Evolutionary conservation across 2,329 filamentous ascomycete species (phyloP), one percentile per base, ranked within the genome.

Genomic region (Phymatotrichopsis omnivora): DNA sequence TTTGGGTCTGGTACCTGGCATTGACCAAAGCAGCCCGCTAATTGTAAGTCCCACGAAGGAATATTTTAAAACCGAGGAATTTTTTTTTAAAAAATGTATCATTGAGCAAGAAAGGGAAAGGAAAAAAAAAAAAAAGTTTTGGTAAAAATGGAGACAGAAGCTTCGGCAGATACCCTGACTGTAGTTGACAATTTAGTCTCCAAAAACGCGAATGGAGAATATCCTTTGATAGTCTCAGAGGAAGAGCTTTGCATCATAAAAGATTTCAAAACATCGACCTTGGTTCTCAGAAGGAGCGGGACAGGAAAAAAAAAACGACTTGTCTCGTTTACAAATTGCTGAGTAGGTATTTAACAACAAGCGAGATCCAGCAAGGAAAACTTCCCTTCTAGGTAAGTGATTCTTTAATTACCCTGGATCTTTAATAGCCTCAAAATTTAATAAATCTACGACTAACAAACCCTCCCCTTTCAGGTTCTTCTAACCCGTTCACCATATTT

Each of bases 221-320:
- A 58, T n/a, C 60, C 60, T 1, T 60, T 61, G n/a, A 55, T 60
- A 11, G 41, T 61, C 7, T 61, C 58, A 0, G 42, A 47, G 3
- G 55, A 60, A n/a, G 60, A 63, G 29, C 31, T 56, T 11, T 32
- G 49, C 2, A 57, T 61, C 19, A 57, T 63, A 5, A 49, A 46
- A 10, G 56, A 62, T 36, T 56, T 54, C 5, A 44, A 46, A 24
- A 58, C 56, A 12, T 53, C 60, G 6, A 60, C 42, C 20, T 35
- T 63, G 25, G 61, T 63, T 14, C 17, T 62, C 16, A 61, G 60
- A 16, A 52, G 61, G 44, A 62, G 60, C 32, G 61, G 61, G 7
- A 63, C 61, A 0, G 61, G 61, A 5, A 63, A n/a, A n/a, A n/a
- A n/a, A n/a, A 63, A 34, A 63, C 61, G 0, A 62, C 60, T 0